Evolutionary conservation across 306 rosid genomes (phyloP).

Genomic region (Senna tora): DNA sequence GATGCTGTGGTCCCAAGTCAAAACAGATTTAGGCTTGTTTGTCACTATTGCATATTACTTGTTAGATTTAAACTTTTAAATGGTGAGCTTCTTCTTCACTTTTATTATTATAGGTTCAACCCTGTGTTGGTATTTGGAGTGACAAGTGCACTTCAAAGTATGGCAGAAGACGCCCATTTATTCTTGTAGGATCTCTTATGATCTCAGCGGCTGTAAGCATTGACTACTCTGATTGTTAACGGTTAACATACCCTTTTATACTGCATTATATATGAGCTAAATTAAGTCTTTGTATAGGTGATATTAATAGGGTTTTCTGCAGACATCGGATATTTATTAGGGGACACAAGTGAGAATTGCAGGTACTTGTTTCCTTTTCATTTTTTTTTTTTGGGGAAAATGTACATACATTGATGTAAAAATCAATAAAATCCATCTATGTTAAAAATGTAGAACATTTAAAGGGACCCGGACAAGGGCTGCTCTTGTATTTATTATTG

Average conservation of each 20-base stretch:
- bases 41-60: not conserved
- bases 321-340: conserved; percentile 88
- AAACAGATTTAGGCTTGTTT: not conserved
- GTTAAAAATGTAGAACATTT: conserved; percentile 58
- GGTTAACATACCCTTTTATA: conserved; percentile 3
- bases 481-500: conserved; percentile 83
- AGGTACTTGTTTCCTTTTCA: conserved; percentile 61
- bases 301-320: conserved; percentile 93
- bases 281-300: conserved; percentile 68
- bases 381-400: conserved; percentile 28
- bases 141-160: conserved; percentile 88
- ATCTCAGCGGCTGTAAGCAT: conserved; percentile 79
- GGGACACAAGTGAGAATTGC: conserved; percentile 92
- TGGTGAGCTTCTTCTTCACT: not conserved
- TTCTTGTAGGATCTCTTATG: conserved; percentile 91
- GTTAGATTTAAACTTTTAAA: not conserved
- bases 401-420: conserved; percentile 2
- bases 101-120: conserved; percentile 65
- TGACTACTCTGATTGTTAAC: conserved; percentile 27
- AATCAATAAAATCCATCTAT: conserved; percentile 39
- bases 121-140: conserved; percentile 94
- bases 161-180: conserved; percentile 97
- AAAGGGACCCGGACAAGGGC: conserved; percentile 95
- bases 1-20: not conserved
- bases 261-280: conserved; percentile 46